Evolutionary conservation across 148 eudicot genomes (phyloP).

Genomic region (Linanthus parryae): DNA sequence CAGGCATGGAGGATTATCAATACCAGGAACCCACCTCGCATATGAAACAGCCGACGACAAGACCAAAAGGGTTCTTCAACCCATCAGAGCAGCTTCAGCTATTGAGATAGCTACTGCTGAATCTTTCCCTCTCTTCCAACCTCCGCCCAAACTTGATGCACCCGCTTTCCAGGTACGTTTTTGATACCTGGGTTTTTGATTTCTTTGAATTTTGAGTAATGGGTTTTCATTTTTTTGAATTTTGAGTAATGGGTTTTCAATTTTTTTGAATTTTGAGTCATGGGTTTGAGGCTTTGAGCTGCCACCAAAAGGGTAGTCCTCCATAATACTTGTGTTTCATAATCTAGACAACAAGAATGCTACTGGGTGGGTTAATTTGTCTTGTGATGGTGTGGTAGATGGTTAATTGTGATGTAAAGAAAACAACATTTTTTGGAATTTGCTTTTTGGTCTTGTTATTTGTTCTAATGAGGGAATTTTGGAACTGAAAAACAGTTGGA

Average conservation of each 20-base stretch:
- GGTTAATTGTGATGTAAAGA: neutral
- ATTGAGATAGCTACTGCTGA: conserved; percentile 5
- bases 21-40: conserved; percentile 4
- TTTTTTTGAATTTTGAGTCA: neutral
- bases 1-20: conserved; percentile 19
- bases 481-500: conserved; percentile 45
- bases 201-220: neutral
- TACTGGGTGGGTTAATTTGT: too few species aligned
- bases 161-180: too few species aligned
- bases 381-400: neutral
- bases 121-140: too few species aligned
- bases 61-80: conserved; percentile 3
- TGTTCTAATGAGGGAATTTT: neutral
- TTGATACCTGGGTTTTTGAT: too few species aligned
- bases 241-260: neutral
- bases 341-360: too few species aligned
- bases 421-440: neutral
- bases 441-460: neutral
- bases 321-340: too few species aligned
- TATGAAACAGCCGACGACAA: neutral
- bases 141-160: too few species aligned
- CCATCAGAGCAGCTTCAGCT: conserved; percentile 17
- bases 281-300: neutral
- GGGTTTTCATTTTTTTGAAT: neutral
- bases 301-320: neutral